Conservation (phyloP, 2,329 filamentous ascomycete species). For the Diplodia sapinea region DNA sequence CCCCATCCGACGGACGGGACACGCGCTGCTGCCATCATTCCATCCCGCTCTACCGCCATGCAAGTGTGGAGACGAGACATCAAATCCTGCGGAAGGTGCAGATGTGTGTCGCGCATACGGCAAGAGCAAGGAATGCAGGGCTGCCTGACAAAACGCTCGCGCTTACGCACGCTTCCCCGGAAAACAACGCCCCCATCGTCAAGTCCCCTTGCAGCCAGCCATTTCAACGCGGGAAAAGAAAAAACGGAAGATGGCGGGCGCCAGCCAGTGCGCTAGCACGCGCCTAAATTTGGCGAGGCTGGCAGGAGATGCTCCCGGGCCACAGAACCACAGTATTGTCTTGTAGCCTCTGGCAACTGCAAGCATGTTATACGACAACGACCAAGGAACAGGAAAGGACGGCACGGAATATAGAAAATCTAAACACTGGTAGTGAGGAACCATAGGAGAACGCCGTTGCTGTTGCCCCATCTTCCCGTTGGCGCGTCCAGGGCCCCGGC, state of each 20-base stretch:
- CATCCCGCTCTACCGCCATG: neutral
- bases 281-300: neutral
- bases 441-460: neutral
- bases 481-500: slow-evolving; percentile 17
- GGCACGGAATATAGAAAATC: neutral
- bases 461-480: neutral
- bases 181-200: neutral
- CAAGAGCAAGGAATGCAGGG: neutral
- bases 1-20: too few relatives aligned
- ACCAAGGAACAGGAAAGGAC: neutral
- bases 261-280: neutral
- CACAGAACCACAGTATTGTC: neutral
- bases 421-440: neutral
- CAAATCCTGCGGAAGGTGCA: neutral
- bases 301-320: neutral
- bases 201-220: neutral
- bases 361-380: neutral
- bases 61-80: slow-evolving; percentile 3
- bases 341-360: neutral
- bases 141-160: slow-evolving; percentile 11
- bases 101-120: slow-evolving; percentile 24
- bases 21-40: neutral
- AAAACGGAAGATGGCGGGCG: neutral
- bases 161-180: slow-evolving; percentile 18
- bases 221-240: neutral